These are phyloP conservation scores for Trichomonas tenax DNA, from an alignment of 208 protist genomes.

Conservation along the genomic window DNA sequence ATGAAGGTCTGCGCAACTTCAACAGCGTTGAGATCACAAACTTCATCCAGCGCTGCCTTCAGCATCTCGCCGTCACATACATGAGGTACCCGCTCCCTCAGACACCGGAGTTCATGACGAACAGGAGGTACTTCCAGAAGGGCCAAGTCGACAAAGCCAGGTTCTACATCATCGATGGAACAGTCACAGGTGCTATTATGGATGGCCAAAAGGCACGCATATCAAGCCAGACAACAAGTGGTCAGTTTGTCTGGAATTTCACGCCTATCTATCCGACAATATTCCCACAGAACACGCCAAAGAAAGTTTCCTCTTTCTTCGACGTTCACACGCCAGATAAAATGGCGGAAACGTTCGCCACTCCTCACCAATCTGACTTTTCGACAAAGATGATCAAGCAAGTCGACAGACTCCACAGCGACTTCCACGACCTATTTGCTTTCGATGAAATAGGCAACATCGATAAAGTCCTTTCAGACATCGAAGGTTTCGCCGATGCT, in stretches of 20 bases:
- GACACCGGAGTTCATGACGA: neutral
- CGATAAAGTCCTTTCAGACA: neutral
- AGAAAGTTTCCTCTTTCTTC: neutral
- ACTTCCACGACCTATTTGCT: neutral
- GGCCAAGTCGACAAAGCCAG: neutral
- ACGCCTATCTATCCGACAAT: neutral
- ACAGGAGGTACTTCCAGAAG: neutral
- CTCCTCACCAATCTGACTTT: neutral
- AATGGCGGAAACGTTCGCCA: neutral
- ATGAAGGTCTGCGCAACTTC: neutral
- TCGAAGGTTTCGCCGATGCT: neutral
- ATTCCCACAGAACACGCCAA: neutral
- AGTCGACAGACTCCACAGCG: neutral
- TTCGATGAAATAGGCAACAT: neutral
- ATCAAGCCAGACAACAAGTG: neutral
- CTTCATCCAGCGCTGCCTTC: neutral
- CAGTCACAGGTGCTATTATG: neutral
- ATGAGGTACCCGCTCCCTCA: neutral
- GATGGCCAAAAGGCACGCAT: neutral
- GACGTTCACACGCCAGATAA: neutral
- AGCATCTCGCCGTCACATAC: neutral
- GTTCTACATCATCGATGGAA: neutral
- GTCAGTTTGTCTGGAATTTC: neutral
- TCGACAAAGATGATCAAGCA: neutral
- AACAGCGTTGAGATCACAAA: neutral